Evolutionary conservation across 2,329 filamentous ascomycete genomes (phyloP).

Genomic region (Ambrosiella cleistominuta): DNA sequence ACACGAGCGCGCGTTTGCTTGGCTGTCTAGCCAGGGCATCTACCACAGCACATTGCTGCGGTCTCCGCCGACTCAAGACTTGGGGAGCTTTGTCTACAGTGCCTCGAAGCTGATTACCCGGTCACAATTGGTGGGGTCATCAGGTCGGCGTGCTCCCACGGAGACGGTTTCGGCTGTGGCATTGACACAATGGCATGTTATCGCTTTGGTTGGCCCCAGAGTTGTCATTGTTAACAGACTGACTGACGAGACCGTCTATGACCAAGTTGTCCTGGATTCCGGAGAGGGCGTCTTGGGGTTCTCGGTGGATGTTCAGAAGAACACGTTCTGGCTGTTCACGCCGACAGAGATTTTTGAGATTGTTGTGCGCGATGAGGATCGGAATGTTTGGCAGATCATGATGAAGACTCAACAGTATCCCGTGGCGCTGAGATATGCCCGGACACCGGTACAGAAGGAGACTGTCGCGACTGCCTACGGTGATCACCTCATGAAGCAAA

Average conservation of each 20-base stretch:
- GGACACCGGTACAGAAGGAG: conserved; percentile 65
- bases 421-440: conserved; percentile 68
- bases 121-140: conserved; percentile 54
- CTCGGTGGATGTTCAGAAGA: conserved; percentile 79
- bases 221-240: conserved; percentile 76
- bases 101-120: conserved; percentile 62
- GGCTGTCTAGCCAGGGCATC: conserved; percentile 75
- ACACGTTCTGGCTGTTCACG: conserved; percentile 95
- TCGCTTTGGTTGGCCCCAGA: conserved; percentile 65
- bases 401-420: conserved; percentile 76
- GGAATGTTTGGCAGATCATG: conserved; percentile 92
- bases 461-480: conserved; percentile 82
- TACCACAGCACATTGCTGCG: conserved; percentile 67
- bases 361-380: conserved; percentile 72
- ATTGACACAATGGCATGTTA: conserved; percentile 83
- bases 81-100: conserved; percentile 58
- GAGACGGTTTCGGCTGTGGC: conserved; percentile 66
- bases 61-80: conserved; percentile 37
- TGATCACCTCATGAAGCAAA: conserved; percentile 68
- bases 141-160: conserved; percentile 44
- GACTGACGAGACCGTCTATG: conserved; percentile 70
- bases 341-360: conserved; percentile 84
- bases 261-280: conserved; percentile 67
- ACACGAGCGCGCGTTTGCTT: conserved; percentile 64
- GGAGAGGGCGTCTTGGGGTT: conserved; percentile 70